Evolutionary conservation across 768 basidiomycete genomes (phyloP).

Genomic region (Phylloporus scabripes): DNA sequence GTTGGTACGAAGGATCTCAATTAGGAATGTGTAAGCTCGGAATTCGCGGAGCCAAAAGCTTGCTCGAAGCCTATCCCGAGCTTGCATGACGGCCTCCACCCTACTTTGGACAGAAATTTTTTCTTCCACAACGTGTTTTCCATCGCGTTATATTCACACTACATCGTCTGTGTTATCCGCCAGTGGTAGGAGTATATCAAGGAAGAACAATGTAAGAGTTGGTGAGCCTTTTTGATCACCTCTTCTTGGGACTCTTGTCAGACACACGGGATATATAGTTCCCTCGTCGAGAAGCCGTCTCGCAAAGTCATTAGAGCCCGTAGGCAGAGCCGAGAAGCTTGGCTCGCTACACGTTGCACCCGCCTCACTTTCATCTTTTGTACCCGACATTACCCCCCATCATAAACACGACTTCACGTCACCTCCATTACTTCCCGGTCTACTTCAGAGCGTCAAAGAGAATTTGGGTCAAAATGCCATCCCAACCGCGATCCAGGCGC

Average conservation of each 20-base stretch:
- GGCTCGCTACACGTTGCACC: constrained; percentile 25
- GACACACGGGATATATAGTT: neutral
- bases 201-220: constrained; percentile 8
- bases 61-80: neutral
- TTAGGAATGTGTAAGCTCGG: constrained; percentile 7
- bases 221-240: constrained; percentile 8
- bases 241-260: neutral
- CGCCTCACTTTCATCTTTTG: constrained; percentile 11
- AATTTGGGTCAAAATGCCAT: constrained; percentile 49
- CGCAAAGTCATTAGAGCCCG: constrained; percentile 25
- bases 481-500: constrained; percentile 77
- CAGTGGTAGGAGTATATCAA: constrained; percentile 9
- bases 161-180: constrained; percentile 8
- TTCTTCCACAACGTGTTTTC: neutral
- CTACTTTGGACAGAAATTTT: constrained; percentile 4
- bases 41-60: constrained; percentile 3
- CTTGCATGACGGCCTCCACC: constrained; percentile 6
- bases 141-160: constrained; percentile 6
- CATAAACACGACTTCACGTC: constrained; percentile 45
- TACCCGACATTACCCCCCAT: constrained; percentile 19
- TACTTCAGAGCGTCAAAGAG: constrained; percentile 52
- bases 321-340: constrained; percentile 22
- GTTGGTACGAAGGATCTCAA: neutral
- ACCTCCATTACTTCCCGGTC: constrained; percentile 63
- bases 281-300: constrained; percentile 25